Evolutionary conservation across 306 rosid genomes (phyloP).

Genomic region (Vachellia collinsii): DNA sequence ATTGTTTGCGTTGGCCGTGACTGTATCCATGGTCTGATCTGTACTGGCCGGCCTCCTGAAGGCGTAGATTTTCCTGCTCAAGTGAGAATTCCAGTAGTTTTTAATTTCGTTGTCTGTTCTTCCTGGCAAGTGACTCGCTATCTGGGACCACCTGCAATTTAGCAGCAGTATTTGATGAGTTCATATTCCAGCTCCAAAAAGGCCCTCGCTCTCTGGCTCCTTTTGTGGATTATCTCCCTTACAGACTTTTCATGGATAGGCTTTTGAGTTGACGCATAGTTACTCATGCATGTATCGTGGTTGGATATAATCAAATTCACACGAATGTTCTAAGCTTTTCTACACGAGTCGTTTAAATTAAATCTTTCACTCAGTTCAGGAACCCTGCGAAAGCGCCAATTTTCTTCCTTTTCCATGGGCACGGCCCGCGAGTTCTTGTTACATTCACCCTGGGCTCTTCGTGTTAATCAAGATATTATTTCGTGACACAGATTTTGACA

Average conservation of each 20-base stretch:
- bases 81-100: slow-evolving; percentile 91
- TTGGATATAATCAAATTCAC: background rate
- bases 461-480: background rate
- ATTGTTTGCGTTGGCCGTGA: slow-evolving; percentile 9
- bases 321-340: background rate
- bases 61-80: slow-evolving; percentile 68
- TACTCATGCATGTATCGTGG: slow-evolving; percentile 1
- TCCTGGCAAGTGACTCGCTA: slow-evolving; percentile 88
- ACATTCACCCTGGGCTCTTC: no score
- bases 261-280: background rate
- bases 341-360: background rate
- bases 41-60: slow-evolving; percentile 38
- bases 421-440: no score
- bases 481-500: background rate
- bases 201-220: background rate
- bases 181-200: background rate
- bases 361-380: background rate
- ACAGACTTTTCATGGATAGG: background rate
- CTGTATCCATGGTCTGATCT: background rate
- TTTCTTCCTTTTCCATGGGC: background rate
- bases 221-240: background rate
- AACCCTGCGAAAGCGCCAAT: background rate
- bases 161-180: background rate
- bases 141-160: slow-evolving; percentile 77
- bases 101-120: slow-evolving; percentile 97